A percentile compares a stretch with the other conserved stretches of the same genome.
Evolutionary conservation across 208 protist genomes (phyloP).

Genomic region (Trichomonas gallinae): DNA sequence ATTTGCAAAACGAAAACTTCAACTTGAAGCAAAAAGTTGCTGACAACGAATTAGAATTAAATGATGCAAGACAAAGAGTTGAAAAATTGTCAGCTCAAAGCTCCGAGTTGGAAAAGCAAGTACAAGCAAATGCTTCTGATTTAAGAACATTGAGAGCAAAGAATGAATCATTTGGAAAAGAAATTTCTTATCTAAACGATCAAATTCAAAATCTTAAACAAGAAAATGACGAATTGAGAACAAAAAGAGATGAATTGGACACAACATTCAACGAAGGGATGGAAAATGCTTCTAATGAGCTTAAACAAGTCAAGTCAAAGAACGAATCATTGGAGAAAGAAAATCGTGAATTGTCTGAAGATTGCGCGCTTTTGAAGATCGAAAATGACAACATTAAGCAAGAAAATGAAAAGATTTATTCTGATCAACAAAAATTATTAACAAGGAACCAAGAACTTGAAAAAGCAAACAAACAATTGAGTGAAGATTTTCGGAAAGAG

Average conservation of each 20-base stretch:
- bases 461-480: neutral
- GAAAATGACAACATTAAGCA: neutral
- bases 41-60: neutral
- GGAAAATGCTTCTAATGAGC: neutral
- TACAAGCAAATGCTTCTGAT: neutral
- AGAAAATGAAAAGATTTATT: neutral
- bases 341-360: neutral
- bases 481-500: neutral
- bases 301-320: neutral
- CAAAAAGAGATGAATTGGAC: neutral
- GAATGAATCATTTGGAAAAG: neutral
- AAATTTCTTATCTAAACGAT: neutral
- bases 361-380: neutral
- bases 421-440: neutral
- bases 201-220: neutral
- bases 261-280: neutral
- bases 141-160: neutral
- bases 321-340: neutral
- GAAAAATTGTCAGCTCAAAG: neutral
- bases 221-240: neutral
- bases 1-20: neutral
- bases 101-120: neutral
- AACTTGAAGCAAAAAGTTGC: neutral
- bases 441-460: neutral
- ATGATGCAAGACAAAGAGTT: neutral